phyloP scores from a whole-genome alignment of 331 rosid species.

The Arachis monticola region DNA sequence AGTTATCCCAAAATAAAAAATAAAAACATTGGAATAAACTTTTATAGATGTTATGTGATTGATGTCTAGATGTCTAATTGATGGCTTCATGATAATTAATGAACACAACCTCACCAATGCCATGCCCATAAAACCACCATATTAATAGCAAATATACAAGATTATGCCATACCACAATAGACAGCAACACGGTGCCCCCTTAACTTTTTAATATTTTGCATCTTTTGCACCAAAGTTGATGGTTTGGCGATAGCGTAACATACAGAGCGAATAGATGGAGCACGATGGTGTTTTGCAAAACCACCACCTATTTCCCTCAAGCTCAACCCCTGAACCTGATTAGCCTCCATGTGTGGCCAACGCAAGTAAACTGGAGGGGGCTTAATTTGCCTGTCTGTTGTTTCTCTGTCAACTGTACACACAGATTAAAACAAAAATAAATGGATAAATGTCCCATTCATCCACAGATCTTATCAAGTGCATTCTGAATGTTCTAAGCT shows the following conservation, averaged over 20 bases:
- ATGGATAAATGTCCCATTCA: constrained; percentile 24
- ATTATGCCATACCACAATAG: constrained; percentile 74
- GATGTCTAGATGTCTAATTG: constrained; percentile 25
- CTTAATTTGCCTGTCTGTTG: constrained; percentile 50
- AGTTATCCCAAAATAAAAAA: neutral
- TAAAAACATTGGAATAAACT: constrained; percentile 19
- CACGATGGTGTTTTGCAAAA: constrained; percentile 80
- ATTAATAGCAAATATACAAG: constrained; percentile 36
- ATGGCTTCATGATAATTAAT: constrained; percentile 36
- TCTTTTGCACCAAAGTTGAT: constrained; percentile 83
- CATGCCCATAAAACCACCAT: constrained; percentile 31
- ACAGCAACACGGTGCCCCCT: constrained; percentile 94
- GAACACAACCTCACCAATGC: constrained; percentile 14
- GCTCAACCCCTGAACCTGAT: constrained; percentile 76
- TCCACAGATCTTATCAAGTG: neutral
- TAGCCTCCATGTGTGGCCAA: constrained; percentile 94
- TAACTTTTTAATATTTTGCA: constrained; percentile 80
- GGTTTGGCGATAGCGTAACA: constrained; percentile 94
- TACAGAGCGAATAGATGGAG: constrained; percentile 87
- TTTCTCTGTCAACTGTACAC: constrained; percentile 60
- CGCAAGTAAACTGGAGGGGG: constrained; percentile 68
- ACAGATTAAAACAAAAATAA: constrained; percentile 33
- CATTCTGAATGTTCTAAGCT: too few species aligned
- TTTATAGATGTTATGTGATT: constrained; percentile 29
- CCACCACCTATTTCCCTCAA: constrained; percentile 95